Evolutionary conservation across 352 stramenopile species (phyloP).

Genomic region (Pythium aphanidermatum): DNA sequence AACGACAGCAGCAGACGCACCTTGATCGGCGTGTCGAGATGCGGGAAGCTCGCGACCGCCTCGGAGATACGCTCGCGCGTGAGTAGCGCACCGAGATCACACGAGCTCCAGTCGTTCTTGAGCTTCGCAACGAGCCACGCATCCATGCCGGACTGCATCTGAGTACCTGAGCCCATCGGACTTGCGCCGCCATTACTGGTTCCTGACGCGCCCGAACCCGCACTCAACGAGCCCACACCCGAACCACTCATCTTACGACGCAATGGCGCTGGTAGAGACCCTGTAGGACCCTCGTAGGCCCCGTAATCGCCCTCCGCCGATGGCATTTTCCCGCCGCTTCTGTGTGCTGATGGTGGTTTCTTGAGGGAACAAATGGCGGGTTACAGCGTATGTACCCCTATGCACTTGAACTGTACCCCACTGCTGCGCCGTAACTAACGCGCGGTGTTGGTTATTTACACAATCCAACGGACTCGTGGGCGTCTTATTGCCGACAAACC

Average conservation of each 20-base stretch:
- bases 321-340: too few relatives aligned
- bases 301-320: background rate
- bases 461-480: background rate
- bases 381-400: too few relatives aligned
- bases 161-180: background rate
- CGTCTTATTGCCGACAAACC: too few relatives aligned
- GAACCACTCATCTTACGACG: slow-evolving; percentile 3
- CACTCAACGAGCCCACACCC: slow-evolving; percentile 2
- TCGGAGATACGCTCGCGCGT: slow-evolving; percentile 55
- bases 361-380: too few relatives aligned
- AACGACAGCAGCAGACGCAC: slow-evolving; percentile 53
- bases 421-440: too few relatives aligned
- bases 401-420: too few relatives aligned
- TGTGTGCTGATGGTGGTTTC: too few relatives aligned
- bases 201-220: background rate
- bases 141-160: slow-evolving; percentile 17
- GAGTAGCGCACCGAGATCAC: slow-evolving; percentile 54
- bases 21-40: slow-evolving; percentile 64
- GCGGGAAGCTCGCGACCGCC: slow-evolving; percentile 45
- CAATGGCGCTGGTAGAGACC: background rate
- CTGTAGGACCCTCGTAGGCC: background rate
- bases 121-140: slow-evolving; percentile 75
- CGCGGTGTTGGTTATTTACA: background rate
- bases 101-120: slow-evolving; percentile 66
- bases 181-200: slow-evolving; percentile 4